Base-by-base conservation (phyloP, 306 rosid species). In the Prunus kanzakura region DNA sequence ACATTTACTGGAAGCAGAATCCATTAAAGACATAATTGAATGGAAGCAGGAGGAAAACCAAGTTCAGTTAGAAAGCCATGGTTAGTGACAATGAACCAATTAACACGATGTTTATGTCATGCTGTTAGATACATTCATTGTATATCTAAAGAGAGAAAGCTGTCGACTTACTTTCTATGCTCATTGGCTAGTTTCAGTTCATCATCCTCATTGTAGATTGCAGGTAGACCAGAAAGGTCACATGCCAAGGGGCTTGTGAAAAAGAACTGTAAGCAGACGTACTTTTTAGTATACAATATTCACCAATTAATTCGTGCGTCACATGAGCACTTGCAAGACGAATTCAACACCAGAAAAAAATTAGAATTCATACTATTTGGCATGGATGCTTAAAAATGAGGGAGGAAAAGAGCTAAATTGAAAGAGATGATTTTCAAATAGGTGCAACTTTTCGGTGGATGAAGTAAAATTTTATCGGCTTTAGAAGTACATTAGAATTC, bases 181-280 rank as follows among this genome's bases (percentile, higher is more conserved):
- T 88, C 93, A 47, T 78, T 83, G 64, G 84, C 81, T 77, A 71
- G 88, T 71, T 85, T 67, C 54, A 19, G 66, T 78, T 85, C 86
- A 64, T 88, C 92, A 8, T 85, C 88, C 77, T 79, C 71, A 8
- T 71, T 71, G 82, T 70, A 56, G 78, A 89, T 76, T 57, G 77
- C 79, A 64, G 97, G 98, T 22, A 90, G 80, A 69, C 85, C 98
- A 16, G 93, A 90, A 50, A 88, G 92, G 49, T 83, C 88, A 49
- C 97, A 90, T 6, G 97, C 91, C 84, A 90, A 75, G 51, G 97
- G 98, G 76, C 82, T 90, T n/a, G 87, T 63, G 84, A 22, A 77
- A 88, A 95, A 95, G 86, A 95, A 95, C 98, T 95, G 93, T 87
- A 74, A 25, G 52, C 65, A 80, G 61, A 78, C 38, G 41, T 45